Conservation (phyloP, 371 early-diverging fungal species). For the Mortierella sp. region DNA sequence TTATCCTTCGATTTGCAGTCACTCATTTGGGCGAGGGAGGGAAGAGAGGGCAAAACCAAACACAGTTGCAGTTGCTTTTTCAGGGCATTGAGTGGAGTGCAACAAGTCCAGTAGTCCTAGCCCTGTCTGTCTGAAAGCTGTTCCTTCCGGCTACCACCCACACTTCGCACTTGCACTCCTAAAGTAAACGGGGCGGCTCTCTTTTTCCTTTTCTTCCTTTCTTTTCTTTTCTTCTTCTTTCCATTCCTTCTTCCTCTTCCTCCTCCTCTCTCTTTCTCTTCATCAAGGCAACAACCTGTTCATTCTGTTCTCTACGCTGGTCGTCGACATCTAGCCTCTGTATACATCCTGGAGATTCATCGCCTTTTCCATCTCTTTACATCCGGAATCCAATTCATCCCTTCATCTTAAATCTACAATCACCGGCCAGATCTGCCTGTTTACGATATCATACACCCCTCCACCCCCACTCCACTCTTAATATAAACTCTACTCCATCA, state of each 20-base stretch:
- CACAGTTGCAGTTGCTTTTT: too few relatives aligned
- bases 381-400: neutral
- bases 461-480: conserved; percentile 7
- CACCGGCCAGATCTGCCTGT: neutral
- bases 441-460: neutral
- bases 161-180: neutral
- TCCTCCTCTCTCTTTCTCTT: neutral
- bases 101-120: too few relatives aligned
- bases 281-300: neutral
- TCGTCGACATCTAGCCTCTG: neutral
- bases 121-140: too few relatives aligned
- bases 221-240: conserved; percentile 9
- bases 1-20: conserved; percentile 7
- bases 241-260: neutral
- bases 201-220: conserved; percentile 3
- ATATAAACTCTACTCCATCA: conserved; percentile 16
- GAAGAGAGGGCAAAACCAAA: neutral
- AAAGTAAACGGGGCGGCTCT: too few relatives aligned
- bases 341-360: neutral
- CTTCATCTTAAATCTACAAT: neutral
- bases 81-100: too few relatives aligned
- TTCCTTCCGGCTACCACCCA: neutral
- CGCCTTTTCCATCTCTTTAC: neutral
- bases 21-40: neutral
- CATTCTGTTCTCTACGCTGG: neutral